phyloP scores from a whole-genome alignment of 257 asterid genomes.

The Capsicum baccatum region DNA sequence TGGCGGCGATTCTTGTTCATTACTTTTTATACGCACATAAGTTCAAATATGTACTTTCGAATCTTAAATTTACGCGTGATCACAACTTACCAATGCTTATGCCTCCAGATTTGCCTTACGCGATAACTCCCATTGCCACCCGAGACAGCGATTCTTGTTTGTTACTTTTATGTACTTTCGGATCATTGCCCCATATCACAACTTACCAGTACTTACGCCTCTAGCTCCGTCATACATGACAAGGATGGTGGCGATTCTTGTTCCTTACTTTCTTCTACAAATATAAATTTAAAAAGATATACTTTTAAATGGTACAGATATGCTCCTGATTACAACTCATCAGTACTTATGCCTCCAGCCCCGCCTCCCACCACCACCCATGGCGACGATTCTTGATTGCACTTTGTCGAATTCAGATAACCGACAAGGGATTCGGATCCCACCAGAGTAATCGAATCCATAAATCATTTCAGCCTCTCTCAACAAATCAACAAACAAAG shows the following conservation, averaged over 20 bases:
- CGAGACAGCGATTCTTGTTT: conserved; percentile 55
- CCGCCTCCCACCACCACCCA: neutral
- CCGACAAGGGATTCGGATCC: conserved; percentile 77
- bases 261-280: neutral
- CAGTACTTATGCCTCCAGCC: neutral
- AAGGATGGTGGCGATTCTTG: too few species aligned
- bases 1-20: too few species aligned
- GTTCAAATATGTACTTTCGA: too few species aligned
- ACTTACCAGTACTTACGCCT: fast-evolving
- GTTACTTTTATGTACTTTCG: neutral
- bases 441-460: conserved; percentile 67
- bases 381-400: conserved; percentile 57
- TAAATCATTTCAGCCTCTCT: conserved; percentile 58
- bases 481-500: conserved; percentile 59
- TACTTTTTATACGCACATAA: too few species aligned
- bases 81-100: too few species aligned
- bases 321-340: neutral
- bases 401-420: conserved; percentile 57
- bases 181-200: neutral
- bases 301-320: neutral
- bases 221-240: neutral
- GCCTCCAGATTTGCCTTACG: neutral
- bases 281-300: neutral
- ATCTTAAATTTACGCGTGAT: too few species aligned
- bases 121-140: neutral